Conservation (phyloP, 139 green algal species). For the Parachlorella kessleri region DNA sequence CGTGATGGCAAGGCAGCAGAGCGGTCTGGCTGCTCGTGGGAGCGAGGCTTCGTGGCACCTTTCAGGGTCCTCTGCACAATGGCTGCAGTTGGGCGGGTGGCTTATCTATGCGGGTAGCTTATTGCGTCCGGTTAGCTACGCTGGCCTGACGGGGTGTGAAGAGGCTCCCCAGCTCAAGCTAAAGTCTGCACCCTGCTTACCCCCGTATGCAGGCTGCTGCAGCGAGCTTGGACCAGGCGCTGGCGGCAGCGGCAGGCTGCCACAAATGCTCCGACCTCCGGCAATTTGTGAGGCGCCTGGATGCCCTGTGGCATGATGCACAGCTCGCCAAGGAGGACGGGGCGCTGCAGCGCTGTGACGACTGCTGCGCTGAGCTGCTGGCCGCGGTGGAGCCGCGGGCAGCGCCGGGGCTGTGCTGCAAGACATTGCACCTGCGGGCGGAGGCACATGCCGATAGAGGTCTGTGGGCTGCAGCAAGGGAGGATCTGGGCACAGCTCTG, state of each 20-base stretch:
- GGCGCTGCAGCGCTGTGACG: background rate
- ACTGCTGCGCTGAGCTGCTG: conserved; percentile 22
- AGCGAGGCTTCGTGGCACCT: no score
- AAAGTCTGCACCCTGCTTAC: no score
- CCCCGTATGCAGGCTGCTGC: no score
- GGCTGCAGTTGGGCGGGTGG: no score
- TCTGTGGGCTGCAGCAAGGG: conserved; percentile 7
- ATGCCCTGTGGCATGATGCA: conserved; percentile 2
- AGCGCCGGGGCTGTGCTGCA: conserved; percentile 28
- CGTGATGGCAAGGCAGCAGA: no score
- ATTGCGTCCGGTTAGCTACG: no score
- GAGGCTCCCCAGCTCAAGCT: no score
- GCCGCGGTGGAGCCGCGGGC: conserved; percentile 12
- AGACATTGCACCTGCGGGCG: conserved; percentile 22
- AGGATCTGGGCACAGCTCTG: conserved; percentile 26
- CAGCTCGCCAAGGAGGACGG: conserved; percentile 27
- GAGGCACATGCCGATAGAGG: conserved; percentile 4
- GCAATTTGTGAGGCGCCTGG: conserved; percentile 7
- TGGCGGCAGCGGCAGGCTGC: background rate
- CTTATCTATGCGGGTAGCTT: no score
- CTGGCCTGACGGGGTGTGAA: no score
- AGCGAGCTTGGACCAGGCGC: conserved; percentile 9
- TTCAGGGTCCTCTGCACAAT: no score
- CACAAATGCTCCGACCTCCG: conserved; percentile 31
- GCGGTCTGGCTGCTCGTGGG: no score